phyloP scores from a whole-genome alignment of 2,329 filamentous ascomycete genomes.

The Aspergillus awamori region DNA sequence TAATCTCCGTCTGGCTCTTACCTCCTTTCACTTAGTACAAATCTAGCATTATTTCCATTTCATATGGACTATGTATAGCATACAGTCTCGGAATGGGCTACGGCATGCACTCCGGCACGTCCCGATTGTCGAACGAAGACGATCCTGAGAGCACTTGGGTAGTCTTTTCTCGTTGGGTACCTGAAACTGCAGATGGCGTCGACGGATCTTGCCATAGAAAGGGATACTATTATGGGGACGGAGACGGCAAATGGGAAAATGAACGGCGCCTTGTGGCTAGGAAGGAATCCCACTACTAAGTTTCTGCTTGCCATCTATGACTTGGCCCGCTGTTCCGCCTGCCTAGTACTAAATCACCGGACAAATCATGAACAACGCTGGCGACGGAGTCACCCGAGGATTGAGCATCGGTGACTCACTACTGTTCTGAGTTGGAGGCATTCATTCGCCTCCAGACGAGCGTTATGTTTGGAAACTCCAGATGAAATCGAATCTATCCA shows the following conservation, averaged over 20 bases:
- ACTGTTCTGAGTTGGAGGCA: background rate
- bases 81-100: background rate
- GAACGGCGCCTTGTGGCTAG: constrained; percentile 1
- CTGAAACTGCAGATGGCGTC: constrained; percentile 23
- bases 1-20: background rate
- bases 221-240: background rate
- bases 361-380: constrained; percentile 2
- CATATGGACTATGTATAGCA: background rate
- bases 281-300: background rate
- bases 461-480: too few relatives aligned
- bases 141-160: background rate
- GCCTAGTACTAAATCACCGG: background rate
- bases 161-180: constrained; percentile 20
- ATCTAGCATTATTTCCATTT: too few relatives aligned
- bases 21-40: background rate
- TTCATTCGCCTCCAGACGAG: too few relatives aligned
- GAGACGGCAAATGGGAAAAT: constrained; percentile 2
- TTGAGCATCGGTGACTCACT: background rate
- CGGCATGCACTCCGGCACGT: constrained; percentile 1
- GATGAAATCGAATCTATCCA: too few relatives aligned
- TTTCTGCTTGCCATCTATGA: constrained; percentile 8
- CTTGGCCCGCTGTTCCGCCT: constrained; percentile 15
- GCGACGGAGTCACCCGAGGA: constrained; percentile 6
- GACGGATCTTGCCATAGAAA: constrained; percentile 1
- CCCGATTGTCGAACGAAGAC: background rate